Percentiles rank a stretch among this genome's conserved stretches.
These are phyloP conservation scores for Helotiales sp. DNA, from an alignment of 2,329 filamentous ascomycete genomes.

Conservation along the genomic window DNA sequence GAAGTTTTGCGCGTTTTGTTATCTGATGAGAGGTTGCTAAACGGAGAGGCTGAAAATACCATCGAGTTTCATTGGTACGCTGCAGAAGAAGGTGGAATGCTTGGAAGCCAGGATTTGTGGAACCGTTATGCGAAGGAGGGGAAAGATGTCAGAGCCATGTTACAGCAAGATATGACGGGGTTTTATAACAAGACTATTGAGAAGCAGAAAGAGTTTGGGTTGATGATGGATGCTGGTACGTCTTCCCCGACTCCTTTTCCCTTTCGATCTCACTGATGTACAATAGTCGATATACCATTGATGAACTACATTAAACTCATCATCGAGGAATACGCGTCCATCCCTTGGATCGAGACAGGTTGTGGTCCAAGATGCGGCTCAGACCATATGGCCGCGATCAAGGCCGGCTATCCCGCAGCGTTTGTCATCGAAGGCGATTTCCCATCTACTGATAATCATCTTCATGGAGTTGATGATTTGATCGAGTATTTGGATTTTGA, in stretches of 20 bases:
- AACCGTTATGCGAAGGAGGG: slow-evolving; percentile 68
- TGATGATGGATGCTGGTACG: slow-evolving; percentile 13
- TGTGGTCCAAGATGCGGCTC: slow-evolving; percentile 76
- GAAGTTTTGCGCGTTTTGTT: slow-evolving; percentile 83
- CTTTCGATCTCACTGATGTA: background rate
- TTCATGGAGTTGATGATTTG: slow-evolving; percentile 68
- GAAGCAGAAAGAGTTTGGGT: slow-evolving; percentile 10
- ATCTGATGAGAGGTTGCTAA: slow-evolving; percentile 64
- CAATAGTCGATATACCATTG: slow-evolving; percentile 68
- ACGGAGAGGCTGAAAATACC: slow-evolving; percentile 71
- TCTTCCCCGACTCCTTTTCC: background rate
- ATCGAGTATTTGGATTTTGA: slow-evolving; percentile 73
- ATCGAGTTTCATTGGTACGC: slow-evolving; percentile 96
- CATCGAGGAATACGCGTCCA: no score
- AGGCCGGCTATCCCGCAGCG: slow-evolving; percentile 68
- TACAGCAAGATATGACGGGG: slow-evolving; percentile 4
- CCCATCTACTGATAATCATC: slow-evolving; percentile 61
- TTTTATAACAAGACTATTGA: slow-evolving; percentile 2
- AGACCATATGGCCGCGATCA: slow-evolving; percentile 68
- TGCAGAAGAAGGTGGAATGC: slow-evolving; percentile 80
- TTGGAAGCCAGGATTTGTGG: slow-evolving; percentile 88
- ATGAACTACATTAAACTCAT: slow-evolving; percentile 86
- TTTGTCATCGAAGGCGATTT: slow-evolving; percentile 74
- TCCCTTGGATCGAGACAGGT: slow-evolving; percentile 79
- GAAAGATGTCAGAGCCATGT: slow-evolving; percentile 35